phyloP scores from a whole-genome alignment of 2,329 filamentous ascomycete genomes.

The Aspergillus phoenicis region DNA sequence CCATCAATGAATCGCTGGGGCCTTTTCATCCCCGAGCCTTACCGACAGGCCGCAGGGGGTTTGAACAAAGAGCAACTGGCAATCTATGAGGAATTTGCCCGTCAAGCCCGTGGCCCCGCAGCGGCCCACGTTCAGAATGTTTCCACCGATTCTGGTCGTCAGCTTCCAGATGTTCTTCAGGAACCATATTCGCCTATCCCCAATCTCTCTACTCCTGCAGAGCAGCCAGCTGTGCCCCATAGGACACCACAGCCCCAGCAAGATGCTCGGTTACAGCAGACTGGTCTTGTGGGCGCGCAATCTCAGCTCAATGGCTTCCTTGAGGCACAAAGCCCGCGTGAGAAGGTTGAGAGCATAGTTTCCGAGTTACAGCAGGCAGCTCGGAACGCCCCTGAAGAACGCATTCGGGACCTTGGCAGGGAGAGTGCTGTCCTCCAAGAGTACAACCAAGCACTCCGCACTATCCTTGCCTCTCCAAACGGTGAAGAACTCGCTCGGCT shows the following conservation, averaged over 20 bases:
- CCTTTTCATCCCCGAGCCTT: conserved; percentile 90
- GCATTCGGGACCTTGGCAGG: conserved; percentile 59
- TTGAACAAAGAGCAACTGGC: conserved; percentile 90
- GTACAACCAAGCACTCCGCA: conserved; percentile 59
- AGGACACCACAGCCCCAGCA: conserved; percentile 57
- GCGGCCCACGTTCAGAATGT: conserved; percentile 57
- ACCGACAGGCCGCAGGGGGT: conserved; percentile 78
- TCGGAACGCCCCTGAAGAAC: conserved; percentile 60
- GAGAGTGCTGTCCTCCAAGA: conserved; percentile 59
- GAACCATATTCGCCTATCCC: conserved; percentile 63
- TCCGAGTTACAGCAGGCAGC: conserved; percentile 59
- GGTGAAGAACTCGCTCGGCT: conserved; percentile 60
- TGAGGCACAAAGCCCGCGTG: conserved; percentile 56
- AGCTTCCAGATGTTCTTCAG: conserved; percentile 64
- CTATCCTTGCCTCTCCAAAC: conserved; percentile 57
- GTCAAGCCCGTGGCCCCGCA: conserved; percentile 71
- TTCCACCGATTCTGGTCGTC: conserved; percentile 62
- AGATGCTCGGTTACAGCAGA: conserved; percentile 43
- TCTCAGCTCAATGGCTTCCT: conserved; percentile 64
- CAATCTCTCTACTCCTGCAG: conserved; percentile 64
- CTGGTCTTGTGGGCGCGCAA: conserved; percentile 42
- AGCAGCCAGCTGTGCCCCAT: conserved; percentile 63
- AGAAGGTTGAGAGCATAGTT: conserved; percentile 58
- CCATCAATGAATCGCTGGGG: conserved; percentile 84
- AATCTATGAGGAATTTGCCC: conserved; percentile 94